Percentiles rank a stretch among this genome's conserved stretches.
phyloP scores from a whole-genome alignment of 2,329 filamentous ascomycete species.

The Paecilomyces fulvus region DNA sequence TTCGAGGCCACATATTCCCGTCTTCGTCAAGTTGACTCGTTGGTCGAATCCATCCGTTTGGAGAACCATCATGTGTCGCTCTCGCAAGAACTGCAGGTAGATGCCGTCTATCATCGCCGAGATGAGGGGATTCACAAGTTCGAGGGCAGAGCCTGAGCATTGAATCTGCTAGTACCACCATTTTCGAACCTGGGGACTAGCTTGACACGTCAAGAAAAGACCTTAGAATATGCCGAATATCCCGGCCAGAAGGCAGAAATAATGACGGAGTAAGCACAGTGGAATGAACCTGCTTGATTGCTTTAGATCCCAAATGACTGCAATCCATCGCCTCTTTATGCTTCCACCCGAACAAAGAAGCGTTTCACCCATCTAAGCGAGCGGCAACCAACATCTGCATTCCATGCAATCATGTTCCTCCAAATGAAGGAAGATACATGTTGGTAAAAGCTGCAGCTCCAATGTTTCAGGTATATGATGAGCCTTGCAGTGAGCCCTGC shows the following conservation, averaged over 20 bases:
- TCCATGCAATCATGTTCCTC: background rate
- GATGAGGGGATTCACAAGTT: background rate
- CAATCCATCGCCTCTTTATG: too few relatives aligned
- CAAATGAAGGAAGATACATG: background rate
- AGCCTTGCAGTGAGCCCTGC: background rate
- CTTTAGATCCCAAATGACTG: too few relatives aligned
- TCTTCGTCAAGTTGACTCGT: background rate
- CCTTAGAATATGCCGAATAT: too few relatives aligned
- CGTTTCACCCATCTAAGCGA: too few relatives aligned
- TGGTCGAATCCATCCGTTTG: background rate
- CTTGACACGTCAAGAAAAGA: too few relatives aligned
- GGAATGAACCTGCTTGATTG: too few relatives aligned
- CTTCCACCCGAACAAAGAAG: too few relatives aligned
- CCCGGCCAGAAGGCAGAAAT: too few relatives aligned
- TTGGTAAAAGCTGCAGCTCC: background rate
- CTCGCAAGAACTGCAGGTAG: background rate
- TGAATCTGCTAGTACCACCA: background rate
- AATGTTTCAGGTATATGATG: background rate
- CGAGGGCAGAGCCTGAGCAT: background rate
- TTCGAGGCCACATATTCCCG: background rate
- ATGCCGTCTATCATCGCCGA: background rate
- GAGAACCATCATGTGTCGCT: background rate
- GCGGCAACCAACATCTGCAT: background rate
- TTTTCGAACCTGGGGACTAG: background rate
- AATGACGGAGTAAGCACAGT: too few relatives aligned